Percentiles rank a stretch among this genome's conserved stretches.
Conservation (phyloP, 768 basidiomycete genomes). For the Sistotremastrum niveocremeum region DNA sequence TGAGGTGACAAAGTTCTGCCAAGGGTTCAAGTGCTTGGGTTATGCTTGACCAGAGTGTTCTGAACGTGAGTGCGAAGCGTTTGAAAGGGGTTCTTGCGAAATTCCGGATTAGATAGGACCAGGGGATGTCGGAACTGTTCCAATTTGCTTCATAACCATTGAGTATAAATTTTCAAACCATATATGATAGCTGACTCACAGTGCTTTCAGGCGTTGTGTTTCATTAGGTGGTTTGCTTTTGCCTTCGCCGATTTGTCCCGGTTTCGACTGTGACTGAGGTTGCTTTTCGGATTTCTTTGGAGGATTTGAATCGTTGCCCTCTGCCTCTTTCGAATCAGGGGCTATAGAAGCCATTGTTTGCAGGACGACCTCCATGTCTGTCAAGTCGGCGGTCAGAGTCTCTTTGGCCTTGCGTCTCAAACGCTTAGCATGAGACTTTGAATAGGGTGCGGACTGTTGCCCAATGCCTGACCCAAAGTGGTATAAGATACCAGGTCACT, state of each 20-base stretch:
- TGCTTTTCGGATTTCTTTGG: not conserved
- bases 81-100: conserved; percentile 56
- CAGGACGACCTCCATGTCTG: conserved; percentile 19
- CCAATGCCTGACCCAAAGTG: no score
- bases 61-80: conserved; percentile 69
- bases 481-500: conserved; percentile 34
- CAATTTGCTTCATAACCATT: conserved; percentile 30
- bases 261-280: conserved; percentile 14
- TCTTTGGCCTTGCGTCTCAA: conserved; percentile 50
- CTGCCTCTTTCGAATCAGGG: conserved; percentile 1
- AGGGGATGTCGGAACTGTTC: conserved; percentile 60
- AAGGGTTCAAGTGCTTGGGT: conserved; percentile 1
- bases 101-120: conserved; percentile 53
- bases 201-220: conserved; percentile 47
- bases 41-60: conserved; percentile 57
- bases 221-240: conserved; percentile 43
- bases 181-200: conserved; percentile 34
- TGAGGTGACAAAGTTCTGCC: no score
- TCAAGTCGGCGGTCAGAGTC: conserved; percentile 16
- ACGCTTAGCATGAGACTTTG: conserved; percentile 59
- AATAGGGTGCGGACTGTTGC: conserved; percentile 33
- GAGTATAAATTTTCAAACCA: not conserved
- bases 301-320: not conserved
- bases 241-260: conserved; percentile 56
- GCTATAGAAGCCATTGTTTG: not conserved